phyloP scores from a whole-genome alignment of 192 early-diverging fungal genomes.

The Backusella luteola region DNA sequence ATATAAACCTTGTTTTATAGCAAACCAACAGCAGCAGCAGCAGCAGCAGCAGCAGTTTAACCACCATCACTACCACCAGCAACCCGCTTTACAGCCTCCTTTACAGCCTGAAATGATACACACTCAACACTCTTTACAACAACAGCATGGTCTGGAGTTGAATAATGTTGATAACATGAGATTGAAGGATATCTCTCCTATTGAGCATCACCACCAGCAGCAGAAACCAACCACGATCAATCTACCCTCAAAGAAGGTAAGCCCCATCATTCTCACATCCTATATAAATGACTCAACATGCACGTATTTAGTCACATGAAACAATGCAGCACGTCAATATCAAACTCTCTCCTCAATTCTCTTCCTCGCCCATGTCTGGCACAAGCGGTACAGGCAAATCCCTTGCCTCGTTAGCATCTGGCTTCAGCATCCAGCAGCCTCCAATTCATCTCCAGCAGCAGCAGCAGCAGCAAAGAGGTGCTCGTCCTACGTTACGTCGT shows the following conservation, averaged over 20 bases:
- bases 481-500: slow-evolving; percentile 11
- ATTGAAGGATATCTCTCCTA: slow-evolving; percentile 20
- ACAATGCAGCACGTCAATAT: background rate
- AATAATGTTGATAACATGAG: background rate
- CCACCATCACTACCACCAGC: background rate
- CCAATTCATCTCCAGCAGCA: background rate
- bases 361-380: slow-evolving; percentile 24
- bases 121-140: background rate
- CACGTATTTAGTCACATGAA: slow-evolving; percentile 1
- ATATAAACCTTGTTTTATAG: too few relatives aligned
- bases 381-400: slow-evolving; percentile 17
- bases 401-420: slow-evolving; percentile 8
- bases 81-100: background rate
- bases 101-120: background rate
- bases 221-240: slow-evolving; percentile 1
- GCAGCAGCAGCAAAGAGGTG: background rate
- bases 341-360: slow-evolving; percentile 17
- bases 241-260: slow-evolving; percentile 19
- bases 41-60: too few relatives aligned
- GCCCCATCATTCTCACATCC: background rate
- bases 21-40: too few relatives aligned
- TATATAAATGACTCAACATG: background rate
- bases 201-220: background rate
- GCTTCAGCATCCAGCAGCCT: slow-evolving; percentile 9
- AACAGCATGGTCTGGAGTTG: slow-evolving; percentile 2